A percentile compares a stretch with the other conserved stretches of the same genome.
Evolutionary conservation across 2,329 filamentous ascomycete species (phyloP).

Genomic region (Aspergillus glaucus): DNA sequence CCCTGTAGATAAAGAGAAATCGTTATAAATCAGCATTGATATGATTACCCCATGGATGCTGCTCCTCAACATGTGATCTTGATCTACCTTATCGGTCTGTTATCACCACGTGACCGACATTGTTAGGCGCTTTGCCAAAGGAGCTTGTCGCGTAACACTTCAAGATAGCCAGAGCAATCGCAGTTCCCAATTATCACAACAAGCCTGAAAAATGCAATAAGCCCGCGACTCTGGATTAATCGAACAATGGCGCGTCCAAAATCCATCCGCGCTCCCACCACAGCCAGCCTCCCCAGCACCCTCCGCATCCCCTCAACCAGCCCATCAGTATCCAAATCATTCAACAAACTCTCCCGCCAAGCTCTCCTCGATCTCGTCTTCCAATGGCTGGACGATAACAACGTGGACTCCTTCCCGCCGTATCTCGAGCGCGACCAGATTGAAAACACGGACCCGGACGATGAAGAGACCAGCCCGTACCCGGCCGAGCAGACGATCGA

Average conservation of each 20-base stretch:
- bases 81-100: neutral
- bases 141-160: neutral
- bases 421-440: conserved; percentile 49
- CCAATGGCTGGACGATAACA: conserved; percentile 68
- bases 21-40: too few relatives aligned
- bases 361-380: conserved; percentile 66
- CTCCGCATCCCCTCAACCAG: conserved; percentile 63
- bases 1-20: too few relatives aligned
- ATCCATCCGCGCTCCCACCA: conserved; percentile 54
- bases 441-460: conserved; percentile 51
- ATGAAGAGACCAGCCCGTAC: conserved; percentile 61
- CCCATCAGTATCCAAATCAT: conserved; percentile 57
- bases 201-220: neutral
- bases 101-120: conserved; percentile 2
- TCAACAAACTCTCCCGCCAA: conserved; percentile 64
- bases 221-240: neutral
- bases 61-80: too few relatives aligned
- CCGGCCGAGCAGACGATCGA: conserved; percentile 59
- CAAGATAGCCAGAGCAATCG: neutral
- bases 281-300: conserved; percentile 63
- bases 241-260: conserved; percentile 26
- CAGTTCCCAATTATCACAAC: too few relatives aligned
- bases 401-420: conserved; percentile 55
- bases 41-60: too few relatives aligned
- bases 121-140: neutral